Percentiles rank a stretch among this genome's conserved stretches.
phyloP scores from a whole-genome alignment of 1,139 yeast species.

The Debaryomyces nepalensis region DNA sequence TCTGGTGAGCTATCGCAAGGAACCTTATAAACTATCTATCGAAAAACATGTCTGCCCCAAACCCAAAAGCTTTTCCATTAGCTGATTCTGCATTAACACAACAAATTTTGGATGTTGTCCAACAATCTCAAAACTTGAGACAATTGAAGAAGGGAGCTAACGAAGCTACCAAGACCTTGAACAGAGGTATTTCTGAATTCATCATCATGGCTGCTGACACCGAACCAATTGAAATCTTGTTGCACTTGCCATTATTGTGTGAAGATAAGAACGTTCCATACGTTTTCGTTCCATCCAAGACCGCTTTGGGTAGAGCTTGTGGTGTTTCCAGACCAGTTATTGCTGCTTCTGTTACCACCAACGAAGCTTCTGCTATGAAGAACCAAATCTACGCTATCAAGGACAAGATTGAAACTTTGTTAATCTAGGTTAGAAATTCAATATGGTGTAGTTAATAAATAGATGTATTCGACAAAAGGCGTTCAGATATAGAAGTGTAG shows the following conservation, averaged over 20 bases:
- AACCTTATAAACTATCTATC: conserved; percentile 47
- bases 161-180: conserved; percentile 98
- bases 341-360: conserved; percentile 97
- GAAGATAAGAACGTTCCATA: conserved; percentile 99
- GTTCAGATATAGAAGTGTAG: no score
- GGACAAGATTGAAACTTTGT: conserved; percentile 98
- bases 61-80: conserved; percentile 97
- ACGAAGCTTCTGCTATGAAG: conserved; percentile 97
- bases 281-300: conserved; percentile 97
- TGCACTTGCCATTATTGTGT: conserved; percentile 96
- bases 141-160: conserved; percentile 99
- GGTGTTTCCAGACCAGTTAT: conserved; percentile 99
- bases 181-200: conserved; percentile 99
- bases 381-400: conserved; percentile 95
- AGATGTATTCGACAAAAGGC: conserved; percentile 3
- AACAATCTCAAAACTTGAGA: conserved; percentile 97
- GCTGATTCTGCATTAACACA: conserved; percentile 96
- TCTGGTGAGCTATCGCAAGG: conserved; percentile 68
- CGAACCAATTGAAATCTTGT: conserved; percentile 97
- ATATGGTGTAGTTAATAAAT: conserved; percentile 3
- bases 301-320: conserved; percentile 99
- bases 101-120: conserved; percentile 96
- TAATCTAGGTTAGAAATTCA: conserved; percentile 58
- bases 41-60: conserved; percentile 67
- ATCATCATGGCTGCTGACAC: conserved; percentile 99